Evolutionary conservation across 768 basidiomycete species (phyloP).

Genomic region (Galerina sulciceps): DNA sequence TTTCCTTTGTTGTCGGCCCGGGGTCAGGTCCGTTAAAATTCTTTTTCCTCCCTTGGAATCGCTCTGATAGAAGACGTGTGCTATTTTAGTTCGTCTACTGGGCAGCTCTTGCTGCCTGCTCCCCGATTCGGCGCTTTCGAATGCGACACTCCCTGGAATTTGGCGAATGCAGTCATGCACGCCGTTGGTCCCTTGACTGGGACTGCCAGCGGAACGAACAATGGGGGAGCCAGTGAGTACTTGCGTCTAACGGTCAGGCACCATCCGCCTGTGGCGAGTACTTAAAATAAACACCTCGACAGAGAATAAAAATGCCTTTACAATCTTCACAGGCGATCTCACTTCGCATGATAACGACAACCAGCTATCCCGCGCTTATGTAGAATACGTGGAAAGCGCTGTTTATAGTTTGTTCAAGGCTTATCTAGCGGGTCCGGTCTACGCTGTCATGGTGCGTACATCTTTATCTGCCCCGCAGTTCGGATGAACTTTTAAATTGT

Average conservation of each 20-base stretch:
- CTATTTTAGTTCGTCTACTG: not conserved
- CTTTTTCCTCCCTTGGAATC: not conserved
- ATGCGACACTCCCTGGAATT: conserved; percentile 1
- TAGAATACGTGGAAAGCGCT: conserved; percentile 1
- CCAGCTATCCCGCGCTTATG: not conserved
- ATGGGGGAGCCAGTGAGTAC: not conserved
- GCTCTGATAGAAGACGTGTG: too few relatives aligned
- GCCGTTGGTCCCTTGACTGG: not conserved
- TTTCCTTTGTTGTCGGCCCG: not conserved
- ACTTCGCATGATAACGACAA: conserved; percentile 3
- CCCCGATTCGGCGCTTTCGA: conserved; percentile 1
- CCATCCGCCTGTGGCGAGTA: not conserved
- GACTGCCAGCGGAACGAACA: not conserved
- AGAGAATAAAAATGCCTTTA: not conserved
- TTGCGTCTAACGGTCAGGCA: too few relatives aligned
- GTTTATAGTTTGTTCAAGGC: conserved; percentile 1
- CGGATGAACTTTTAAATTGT: too few relatives aligned
- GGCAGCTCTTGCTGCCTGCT: not conserved
- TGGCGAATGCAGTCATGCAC: conserved; percentile 2
- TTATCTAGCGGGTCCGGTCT: not conserved
- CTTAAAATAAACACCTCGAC: not conserved
- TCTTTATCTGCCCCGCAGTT: too few relatives aligned
- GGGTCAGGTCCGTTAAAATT: not conserved
- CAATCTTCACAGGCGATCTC: conserved; percentile 1
- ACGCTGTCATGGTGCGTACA: not conserved